These are phyloP conservation scores for Primulina huaijiensis DNA, from an alignment of 257 asterid species.

Conservation along the genomic window DNA sequence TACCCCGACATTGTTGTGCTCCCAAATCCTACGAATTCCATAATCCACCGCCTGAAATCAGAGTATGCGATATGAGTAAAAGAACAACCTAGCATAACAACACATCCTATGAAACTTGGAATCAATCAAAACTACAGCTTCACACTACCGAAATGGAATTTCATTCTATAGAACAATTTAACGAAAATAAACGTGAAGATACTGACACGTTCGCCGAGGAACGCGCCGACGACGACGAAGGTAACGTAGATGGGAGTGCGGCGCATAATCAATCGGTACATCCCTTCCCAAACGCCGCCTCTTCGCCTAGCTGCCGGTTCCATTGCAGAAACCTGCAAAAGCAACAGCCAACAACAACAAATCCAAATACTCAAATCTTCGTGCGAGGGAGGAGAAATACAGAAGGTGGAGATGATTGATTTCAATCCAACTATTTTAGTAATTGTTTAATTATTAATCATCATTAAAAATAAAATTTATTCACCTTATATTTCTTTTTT, in stretches of 20 bases:
- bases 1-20: slow-evolving; percentile 73
- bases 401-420: slow-evolving; percentile 25
- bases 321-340: slow-evolving; percentile 29
- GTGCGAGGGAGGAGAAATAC: slow-evolving; percentile 27
- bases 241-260: slow-evolving; percentile 80
- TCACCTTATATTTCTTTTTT: no score
- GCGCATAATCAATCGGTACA: slow-evolving; percentile 77
- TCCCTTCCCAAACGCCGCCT: slow-evolving; percentile 70
- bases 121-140: slow-evolving; percentile 1
- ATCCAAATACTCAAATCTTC: neutral
- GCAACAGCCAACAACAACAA: no score
- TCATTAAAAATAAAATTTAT: no score
- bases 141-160: slow-evolving; percentile 28
- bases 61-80: slow-evolving; percentile 6
- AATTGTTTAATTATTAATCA: no score
- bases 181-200: neutral
- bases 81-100: neutral
- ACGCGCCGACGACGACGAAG: slow-evolving; percentile 85
- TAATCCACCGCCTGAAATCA: slow-evolving; percentile 64
- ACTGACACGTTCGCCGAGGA: slow-evolving; percentile 75
- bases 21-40: slow-evolving; percentile 65
- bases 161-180: slow-evolving; percentile 10
- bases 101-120: neutral
- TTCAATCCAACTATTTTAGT: no score
- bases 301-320: slow-evolving; percentile 42